phyloP scores from a whole-genome alignment of 2,329 filamentous ascomycete genomes.

The Fusarium sp. region DNA sequence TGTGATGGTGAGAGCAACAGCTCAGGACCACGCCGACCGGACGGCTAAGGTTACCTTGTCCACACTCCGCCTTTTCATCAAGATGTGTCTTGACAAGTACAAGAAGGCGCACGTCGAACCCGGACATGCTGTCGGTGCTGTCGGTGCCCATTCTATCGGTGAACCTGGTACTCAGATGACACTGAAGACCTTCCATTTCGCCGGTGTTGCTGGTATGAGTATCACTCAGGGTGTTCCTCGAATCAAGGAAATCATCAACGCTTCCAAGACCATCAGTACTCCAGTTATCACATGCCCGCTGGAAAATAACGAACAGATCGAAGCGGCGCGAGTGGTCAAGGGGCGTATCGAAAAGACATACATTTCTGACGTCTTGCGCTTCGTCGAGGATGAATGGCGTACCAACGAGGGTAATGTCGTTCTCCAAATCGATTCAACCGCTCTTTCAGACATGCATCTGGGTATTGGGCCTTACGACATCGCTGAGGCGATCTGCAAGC shows the following conservation, averaged over 20 bases:
- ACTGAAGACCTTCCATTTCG: slow-evolving; percentile 99
- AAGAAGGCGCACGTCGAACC: slow-evolving; percentile 92
- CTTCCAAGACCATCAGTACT: slow-evolving; percentile 92
- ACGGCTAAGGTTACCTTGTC: slow-evolving; percentile 85
- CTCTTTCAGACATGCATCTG: slow-evolving; percentile 83
- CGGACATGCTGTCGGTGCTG: slow-evolving; percentile 94
- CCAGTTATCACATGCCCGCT: slow-evolving; percentile 92
- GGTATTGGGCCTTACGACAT: slow-evolving; percentile 83
- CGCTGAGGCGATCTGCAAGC: slow-evolving; percentile 78
- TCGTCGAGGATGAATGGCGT: slow-evolving; percentile 91
- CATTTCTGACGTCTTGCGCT: slow-evolving; percentile 82
- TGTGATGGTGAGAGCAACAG: slow-evolving; percentile 33
- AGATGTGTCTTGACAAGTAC: slow-evolving; percentile 88
- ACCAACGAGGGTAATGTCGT: slow-evolving; percentile 79
- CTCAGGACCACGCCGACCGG: slow-evolving; percentile 68
- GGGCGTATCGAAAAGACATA: slow-evolving; percentile 95
- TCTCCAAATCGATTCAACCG: slow-evolving; percentile 83
- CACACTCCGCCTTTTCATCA: slow-evolving; percentile 82
- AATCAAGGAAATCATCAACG: slow-evolving; percentile 99
- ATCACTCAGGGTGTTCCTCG: slow-evolving; percentile 98
- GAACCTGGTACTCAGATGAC: slow-evolving; percentile 99
- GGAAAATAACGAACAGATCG: slow-evolving; percentile 78
- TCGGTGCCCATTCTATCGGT: slow-evolving; percentile 97
- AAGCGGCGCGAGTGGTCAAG: slow-evolving; percentile 90
- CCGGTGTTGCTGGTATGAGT: slow-evolving; percentile 99